These are phyloP conservation scores for Candida golubevii DNA, from an alignment of 805 yeast genomes.

Conservation along the genomic window DNA sequence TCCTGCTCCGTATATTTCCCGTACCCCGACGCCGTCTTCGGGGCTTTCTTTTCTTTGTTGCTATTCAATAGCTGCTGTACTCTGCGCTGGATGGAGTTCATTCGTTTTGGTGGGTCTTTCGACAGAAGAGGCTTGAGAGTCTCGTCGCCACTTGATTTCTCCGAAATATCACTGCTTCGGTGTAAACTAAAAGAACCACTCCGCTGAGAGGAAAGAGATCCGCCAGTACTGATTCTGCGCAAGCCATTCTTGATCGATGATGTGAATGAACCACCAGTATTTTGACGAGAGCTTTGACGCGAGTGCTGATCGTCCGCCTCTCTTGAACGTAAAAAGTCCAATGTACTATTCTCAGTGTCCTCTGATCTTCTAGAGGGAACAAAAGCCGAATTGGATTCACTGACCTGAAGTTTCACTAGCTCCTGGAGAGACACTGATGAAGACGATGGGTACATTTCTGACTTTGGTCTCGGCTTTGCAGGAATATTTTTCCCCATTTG, in stretches of 20 bases:
- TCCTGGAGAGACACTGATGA: conserved; percentile 22
- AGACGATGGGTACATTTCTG: conserved; percentile 10
- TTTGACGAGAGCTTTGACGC: conserved; percentile 27
- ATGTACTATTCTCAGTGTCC: conserved; percentile 22
- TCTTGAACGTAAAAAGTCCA: conserved; percentile 34
- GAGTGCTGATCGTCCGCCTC: conserved; percentile 22
- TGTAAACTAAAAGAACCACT: conserved; percentile 8
- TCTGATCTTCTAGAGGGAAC: conserved; percentile 17
- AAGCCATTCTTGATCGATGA: conserved; percentile 29
- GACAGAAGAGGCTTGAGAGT: background rate
- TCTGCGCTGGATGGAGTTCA: conserved; percentile 49
- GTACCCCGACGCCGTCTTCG: conserved; percentile 75
- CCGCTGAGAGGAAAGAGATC: conserved; percentile 17
- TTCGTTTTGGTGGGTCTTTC: conserved; percentile 6
- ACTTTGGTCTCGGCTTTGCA: conserved; percentile 12
- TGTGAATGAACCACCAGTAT: conserved; percentile 41
- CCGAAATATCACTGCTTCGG: conserved; percentile 8
- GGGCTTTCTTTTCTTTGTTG: conserved; percentile 35
- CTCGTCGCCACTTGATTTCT: conserved; percentile 5
- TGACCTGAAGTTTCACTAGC: conserved; percentile 30
- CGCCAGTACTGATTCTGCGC: conserved; percentile 40
- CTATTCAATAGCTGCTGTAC: conserved; percentile 45
- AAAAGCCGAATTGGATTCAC: conserved; percentile 22
- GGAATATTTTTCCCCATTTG: conserved; percentile 3
- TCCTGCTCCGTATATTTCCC: conserved; percentile 62